phyloP scores from a whole-genome alignment of 495 filamentous ascomycete species.

The Neurospora sp. region DNA sequence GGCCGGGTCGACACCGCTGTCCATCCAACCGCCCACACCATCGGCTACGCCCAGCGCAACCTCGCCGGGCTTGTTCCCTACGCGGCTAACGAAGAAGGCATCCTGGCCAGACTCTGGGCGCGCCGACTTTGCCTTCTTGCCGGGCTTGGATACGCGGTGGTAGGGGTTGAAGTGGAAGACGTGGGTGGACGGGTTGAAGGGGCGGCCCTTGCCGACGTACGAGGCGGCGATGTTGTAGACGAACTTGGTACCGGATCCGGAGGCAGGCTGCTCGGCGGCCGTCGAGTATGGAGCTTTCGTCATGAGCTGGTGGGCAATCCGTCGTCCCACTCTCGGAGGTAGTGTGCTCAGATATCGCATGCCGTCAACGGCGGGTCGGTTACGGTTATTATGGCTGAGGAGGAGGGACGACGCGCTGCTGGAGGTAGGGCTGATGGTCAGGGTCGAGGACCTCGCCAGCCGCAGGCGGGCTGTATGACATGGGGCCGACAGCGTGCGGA shows the following conservation, averaged over 20 bases:
- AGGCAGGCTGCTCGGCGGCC: not conserved
- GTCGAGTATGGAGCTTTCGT: not conserved
- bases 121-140: conserved; percentile 35
- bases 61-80: conserved; percentile 46
- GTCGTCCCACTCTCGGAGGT: not conserved
- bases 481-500: not conserved
- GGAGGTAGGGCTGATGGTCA: not conserved
- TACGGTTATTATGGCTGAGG: not conserved
- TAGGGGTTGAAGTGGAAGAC: conserved; percentile 68
- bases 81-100: conserved; percentile 81
- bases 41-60: conserved; percentile 84
- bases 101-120: conserved; percentile 84
- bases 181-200: conserved; percentile 60
- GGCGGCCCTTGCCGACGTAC: conserved; percentile 67
- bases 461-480: not conserved
- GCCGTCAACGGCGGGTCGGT: not conserved
- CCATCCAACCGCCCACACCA: conserved; percentile 90
- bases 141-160: conserved; percentile 40
- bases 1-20: conserved; percentile 83
- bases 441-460: not conserved
- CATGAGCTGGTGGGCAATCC: not conserved
- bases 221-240: conserved; percentile 58
- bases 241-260: conserved; percentile 29
- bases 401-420: not conserved
- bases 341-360: not conserved